These are phyloP conservation scores for Lentinula sp. DNA, from an alignment of 768 basidiomycete genomes.

Conservation along the genomic window DNA sequence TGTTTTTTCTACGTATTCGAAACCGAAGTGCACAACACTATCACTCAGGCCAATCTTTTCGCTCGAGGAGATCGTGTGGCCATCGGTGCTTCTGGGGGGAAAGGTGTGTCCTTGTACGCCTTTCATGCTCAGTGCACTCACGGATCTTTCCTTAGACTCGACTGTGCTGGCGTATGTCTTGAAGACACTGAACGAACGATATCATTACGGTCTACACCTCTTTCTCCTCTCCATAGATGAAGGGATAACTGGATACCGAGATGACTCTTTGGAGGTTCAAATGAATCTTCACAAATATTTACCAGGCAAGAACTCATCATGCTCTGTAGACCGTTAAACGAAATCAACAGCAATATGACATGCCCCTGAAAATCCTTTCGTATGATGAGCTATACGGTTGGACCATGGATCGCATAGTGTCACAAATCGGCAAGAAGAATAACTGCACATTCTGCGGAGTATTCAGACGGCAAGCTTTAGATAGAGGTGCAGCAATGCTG, in stretches of 20 bases:
- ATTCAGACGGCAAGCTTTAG: constrained; percentile 92
- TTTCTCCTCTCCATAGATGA: constrained; percentile 97
- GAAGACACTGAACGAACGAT: constrained; percentile 91
- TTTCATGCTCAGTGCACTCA: neutral
- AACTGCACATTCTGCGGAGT: constrained; percentile 99
- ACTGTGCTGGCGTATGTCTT: constrained; percentile 97
- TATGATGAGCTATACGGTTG: constrained; percentile 97
- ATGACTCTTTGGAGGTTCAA: constrained; percentile 89
- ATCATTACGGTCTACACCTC: constrained; percentile 86
- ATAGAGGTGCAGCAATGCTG: constrained; percentile 85
- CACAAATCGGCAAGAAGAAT: constrained; percentile 93
- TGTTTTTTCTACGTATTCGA: constrained; percentile 98
- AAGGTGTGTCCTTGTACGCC: constrained; percentile 50
- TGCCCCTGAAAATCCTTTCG: constrained; percentile 93
- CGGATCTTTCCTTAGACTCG: constrained; percentile 57
- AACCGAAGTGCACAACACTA: constrained; percentile 97
- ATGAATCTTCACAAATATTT: neutral
- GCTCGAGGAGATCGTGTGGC: constrained; percentile 87
- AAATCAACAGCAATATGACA: constrained; percentile 91
- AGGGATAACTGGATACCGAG: constrained; percentile 96
- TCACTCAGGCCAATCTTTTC: constrained; percentile 78
- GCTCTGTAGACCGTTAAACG: constrained; percentile 84
- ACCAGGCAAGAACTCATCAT: neutral
- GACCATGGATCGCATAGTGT: constrained; percentile 98
- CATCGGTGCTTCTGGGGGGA: constrained; percentile 97